Evolutionary conservation across 225 moss, liverwort and hornwort species (phyloP).

Genomic region (Marchantia paleacea): DNA sequence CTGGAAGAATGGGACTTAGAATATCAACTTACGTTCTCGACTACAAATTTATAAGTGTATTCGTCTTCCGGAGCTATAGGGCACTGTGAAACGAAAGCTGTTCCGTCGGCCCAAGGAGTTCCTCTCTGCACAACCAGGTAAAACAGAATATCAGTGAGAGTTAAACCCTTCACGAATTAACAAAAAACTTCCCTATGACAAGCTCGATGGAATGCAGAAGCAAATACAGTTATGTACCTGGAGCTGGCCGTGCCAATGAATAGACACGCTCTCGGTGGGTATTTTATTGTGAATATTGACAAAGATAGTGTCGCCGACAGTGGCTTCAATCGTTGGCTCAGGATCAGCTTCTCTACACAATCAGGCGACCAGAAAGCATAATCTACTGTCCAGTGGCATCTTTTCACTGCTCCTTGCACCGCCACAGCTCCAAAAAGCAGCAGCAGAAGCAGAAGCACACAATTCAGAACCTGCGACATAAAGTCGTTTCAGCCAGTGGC

Average conservation of each 20-base stretch:
- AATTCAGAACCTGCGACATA: too few relatives aligned
- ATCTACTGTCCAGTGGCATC: conserved; percentile 38
- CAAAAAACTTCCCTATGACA: too few relatives aligned
- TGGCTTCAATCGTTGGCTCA: conserved; percentile 45
- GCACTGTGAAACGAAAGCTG: conserved; percentile 41
- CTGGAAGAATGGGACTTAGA: too few relatives aligned
- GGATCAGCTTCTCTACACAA: conserved; percentile 61
- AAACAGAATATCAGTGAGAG: background rate
- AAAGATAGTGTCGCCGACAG: conserved; percentile 38
- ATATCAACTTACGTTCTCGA: conserved; percentile 25
- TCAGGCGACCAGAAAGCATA: conserved; percentile 58
- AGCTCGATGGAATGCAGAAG: too few relatives aligned
- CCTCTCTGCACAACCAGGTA: conserved; percentile 25
- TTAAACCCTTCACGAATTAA: too few relatives aligned
- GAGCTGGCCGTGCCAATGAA: conserved; percentile 83
- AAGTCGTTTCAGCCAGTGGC: too few relatives aligned
- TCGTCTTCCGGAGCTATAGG: conserved; percentile 44
- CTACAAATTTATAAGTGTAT: conserved; percentile 41
- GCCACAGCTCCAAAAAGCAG: too few relatives aligned
- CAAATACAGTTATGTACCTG: conserved; percentile 55
- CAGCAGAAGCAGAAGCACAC: too few relatives aligned
- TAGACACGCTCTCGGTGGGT: conserved; percentile 63
- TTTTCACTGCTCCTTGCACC: too few relatives aligned
- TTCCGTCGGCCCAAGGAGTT: conserved; percentile 41
- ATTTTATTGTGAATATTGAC: conserved; percentile 43